Percentiles rank a stretch among this genome's conserved stretches.
Evolutionary conservation across 148 eudicot genomes (phyloP).

Genomic region (Vaccinium vitisidaea): DNA sequence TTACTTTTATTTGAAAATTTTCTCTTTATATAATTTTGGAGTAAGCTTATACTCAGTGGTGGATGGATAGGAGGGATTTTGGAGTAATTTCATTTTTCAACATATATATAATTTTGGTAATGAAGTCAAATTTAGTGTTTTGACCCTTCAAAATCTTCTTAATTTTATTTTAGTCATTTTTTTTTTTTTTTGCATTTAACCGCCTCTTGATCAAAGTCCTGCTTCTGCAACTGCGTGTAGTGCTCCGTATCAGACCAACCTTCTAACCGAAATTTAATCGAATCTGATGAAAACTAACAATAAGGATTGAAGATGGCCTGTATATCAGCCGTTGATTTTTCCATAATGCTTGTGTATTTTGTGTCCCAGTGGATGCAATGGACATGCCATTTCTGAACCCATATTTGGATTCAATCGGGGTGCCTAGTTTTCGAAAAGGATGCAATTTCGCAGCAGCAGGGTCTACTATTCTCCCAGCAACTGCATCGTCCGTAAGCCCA

Average conservation of each 20-base stretch:
- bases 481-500: slow-evolving; percentile 74
- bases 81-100: no score
- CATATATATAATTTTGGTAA: no score
- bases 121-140: no score
- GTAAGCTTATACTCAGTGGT: no score
- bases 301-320: not conserved
- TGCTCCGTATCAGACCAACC: no score
- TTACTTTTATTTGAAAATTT: not conserved
- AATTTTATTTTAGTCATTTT: no score
- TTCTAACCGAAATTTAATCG: not conserved
- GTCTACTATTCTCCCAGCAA: slow-evolving; percentile 73
- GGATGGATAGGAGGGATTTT: no score
- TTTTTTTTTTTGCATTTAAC: no score
- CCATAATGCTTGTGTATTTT: not conserved
- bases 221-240: no score
- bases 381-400: slow-evolving; percentile 80
- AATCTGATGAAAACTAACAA: not conserved
- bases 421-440: slow-evolving; percentile 67
- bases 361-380: slow-evolving; percentile 84
- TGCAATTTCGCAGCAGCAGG: slow-evolving; percentile 91
- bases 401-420: slow-evolving; percentile 72
- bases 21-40: no score
- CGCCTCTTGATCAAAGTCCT: no score
- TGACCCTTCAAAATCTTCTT: no score
- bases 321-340: not conserved